Evolutionary conservation across 495 filamentous ascomycete genomes (phyloP).

Genomic region (Barbatosphaeria neglecta): DNA sequence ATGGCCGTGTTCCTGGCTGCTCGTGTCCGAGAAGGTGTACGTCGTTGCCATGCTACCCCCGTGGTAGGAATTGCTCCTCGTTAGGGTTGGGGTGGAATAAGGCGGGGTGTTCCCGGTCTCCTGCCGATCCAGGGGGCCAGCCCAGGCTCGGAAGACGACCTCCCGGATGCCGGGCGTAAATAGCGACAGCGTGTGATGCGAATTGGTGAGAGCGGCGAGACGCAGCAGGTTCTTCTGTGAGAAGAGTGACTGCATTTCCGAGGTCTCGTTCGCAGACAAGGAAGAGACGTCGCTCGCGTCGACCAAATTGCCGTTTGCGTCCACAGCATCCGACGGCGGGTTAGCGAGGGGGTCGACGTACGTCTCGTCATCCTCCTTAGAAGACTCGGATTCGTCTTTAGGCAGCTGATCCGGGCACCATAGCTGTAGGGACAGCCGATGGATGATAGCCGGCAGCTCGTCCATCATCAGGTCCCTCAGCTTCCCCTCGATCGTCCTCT

Average conservation of each 20-base stretch:
- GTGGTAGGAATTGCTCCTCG: conserved; percentile 48
- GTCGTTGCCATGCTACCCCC: conserved; percentile 45
- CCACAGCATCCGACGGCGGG: conserved; percentile 66
- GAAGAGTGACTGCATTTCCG: conserved; percentile 73
- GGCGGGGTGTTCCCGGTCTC: conserved; percentile 47
- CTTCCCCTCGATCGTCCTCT: conserved; percentile 93
- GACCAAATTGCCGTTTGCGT: conserved; percentile 62
- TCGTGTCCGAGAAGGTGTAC: conserved; percentile 49
- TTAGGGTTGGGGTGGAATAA: conserved; percentile 41
- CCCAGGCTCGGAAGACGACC: conserved; percentile 84
- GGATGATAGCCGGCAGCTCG: conserved; percentile 90
- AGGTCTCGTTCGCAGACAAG: conserved; percentile 59
- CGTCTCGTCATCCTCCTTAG: conserved; percentile 34
- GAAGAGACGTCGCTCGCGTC: conserved; percentile 63
- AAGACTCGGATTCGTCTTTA: conserved; percentile 36
- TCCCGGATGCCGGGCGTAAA: conserved; percentile 76
- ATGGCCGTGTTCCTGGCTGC: conserved; percentile 35
- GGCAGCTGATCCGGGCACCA: conserved; percentile 81
- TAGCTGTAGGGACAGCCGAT: conserved; percentile 76
- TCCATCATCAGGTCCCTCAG: conserved; percentile 91
- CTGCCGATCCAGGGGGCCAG: conserved; percentile 59
- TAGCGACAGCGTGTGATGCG: conserved; percentile 75
- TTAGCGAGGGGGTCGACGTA: conserved; percentile 68
- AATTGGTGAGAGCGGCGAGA: conserved; percentile 63
- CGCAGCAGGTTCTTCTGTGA: conserved; percentile 81